Base-by-base conservation (phyloP, 2,329 filamentous ascomycete genomes). In the Alternaria gansuensis region DNA sequence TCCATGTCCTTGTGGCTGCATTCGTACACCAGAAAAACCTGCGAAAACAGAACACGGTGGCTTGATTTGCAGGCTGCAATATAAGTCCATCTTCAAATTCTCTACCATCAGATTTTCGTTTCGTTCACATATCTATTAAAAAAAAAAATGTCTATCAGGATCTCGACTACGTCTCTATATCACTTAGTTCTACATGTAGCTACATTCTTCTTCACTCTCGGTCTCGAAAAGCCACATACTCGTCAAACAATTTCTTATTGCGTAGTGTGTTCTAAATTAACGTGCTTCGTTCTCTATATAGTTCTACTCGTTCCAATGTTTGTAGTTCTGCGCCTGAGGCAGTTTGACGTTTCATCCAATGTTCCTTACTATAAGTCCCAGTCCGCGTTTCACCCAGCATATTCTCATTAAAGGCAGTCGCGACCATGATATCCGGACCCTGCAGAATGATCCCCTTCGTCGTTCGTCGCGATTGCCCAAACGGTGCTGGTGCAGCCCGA, bases 271-370 rank as follows among this genome's bases (percentile, higher is more conserved):
- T 45, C 28, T 33, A 2, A 36, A 21, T 14, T 33, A 8, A 34
- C 28, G 24, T 54, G 34, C 45, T 54, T 58, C 17, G 28, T 26
- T 39, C 34, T 7, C 36, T 37, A 48, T 41, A 21, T 36, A n/a
- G 34, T 29, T 37, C 21, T 34, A 44, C 29, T 48, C 36, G 39
- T 48, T 51, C 37, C 46, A 14, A 39, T 54, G 53, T 49, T 44
- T 55, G 28, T 49, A 36, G 51, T 46, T 43, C 14, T 31, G 44
- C 52, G 55, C 58, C 59, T 67, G 57, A 62, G 50, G 54, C 62
- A 60, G 45, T 29, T 58, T 51, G 29, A 51, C 51, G 68, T 71
- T 71, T 71, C 68, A 70, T 62, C 55, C 54, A 37, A 26, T 56
- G 49, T 49, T 64, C 54, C 55, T 60, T 63, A 64, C 61, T 61